Conservation (phyloP, 2,329 filamentous ascomycete species). For the Ambrosiella xylebori region DNA sequence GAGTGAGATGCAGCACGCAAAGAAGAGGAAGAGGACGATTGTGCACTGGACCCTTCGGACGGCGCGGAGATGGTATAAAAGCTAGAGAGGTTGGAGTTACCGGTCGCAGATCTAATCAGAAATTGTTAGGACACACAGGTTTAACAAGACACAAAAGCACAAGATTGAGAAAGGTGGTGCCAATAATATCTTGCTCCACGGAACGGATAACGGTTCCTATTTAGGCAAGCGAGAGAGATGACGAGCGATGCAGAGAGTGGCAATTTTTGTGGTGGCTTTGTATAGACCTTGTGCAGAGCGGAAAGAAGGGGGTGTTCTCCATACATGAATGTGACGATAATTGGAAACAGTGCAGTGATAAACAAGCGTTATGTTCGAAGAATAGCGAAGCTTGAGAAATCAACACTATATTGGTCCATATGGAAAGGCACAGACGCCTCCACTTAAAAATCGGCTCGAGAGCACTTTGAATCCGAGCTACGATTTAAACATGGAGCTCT, state of each 20-base stretch:
- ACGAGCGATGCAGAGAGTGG: background rate
- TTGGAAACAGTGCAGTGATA: too few relatives aligned
- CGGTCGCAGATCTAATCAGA: conserved; percentile 2
- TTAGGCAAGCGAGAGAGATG: background rate
- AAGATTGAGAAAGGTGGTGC: conserved; percentile 11
- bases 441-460: too few relatives aligned
- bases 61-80: conserved; percentile 11
- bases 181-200: background rate
- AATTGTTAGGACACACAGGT: conserved; percentile 13
- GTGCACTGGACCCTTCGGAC: conserved; percentile 2
- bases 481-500: background rate
- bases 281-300: too few relatives aligned
- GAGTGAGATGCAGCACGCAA: conserved; percentile 1
- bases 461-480: background rate
- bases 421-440: background rate
- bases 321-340: too few relatives aligned
- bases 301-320: too few relatives aligned
- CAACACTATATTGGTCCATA: too few relatives aligned
- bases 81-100: conserved; percentile 1
- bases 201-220: too few relatives aligned
- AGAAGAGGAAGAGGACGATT: conserved; percentile 1
- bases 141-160: conserved; percentile 13
- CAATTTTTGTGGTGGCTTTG: too few relatives aligned
- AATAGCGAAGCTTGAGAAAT: too few relatives aligned
- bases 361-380: too few relatives aligned